Evolutionary conservation across 2,329 filamentous ascomycete species (phyloP).

Genomic region (Aspergillus ochraceoroseus): DNA sequence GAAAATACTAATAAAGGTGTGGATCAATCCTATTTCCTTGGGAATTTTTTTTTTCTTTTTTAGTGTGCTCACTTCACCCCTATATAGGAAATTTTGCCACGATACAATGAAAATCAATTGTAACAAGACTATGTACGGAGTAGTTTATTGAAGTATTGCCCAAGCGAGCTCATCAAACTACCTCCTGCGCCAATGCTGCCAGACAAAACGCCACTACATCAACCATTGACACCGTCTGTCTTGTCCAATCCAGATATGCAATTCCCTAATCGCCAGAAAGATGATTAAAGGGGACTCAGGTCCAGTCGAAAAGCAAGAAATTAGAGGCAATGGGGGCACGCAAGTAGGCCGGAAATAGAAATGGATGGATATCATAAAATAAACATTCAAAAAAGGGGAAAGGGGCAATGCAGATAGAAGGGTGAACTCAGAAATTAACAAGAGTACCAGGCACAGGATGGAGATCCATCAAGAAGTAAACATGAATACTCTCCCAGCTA

Average conservation of each 20-base stretch:
- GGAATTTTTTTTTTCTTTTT: too few relatives aligned
- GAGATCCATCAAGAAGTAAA: constrained; percentile 5
- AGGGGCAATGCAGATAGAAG: constrained; percentile 2
- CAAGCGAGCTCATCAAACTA: constrained; percentile 2
- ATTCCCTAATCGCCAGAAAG: constrained; percentile 6
- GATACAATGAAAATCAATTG: too few relatives aligned
- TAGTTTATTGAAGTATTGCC: constrained; percentile 7
- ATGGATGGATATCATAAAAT: constrained; percentile 16
- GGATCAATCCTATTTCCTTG: too few relatives aligned
- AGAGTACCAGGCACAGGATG: constrained; percentile 4
- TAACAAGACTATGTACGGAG: not conserved
- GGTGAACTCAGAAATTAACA: constrained; percentile 1
- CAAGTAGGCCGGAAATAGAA: constrained; percentile 7
- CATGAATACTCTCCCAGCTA: constrained; percentile 10
- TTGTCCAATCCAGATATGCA: constrained; percentile 12
- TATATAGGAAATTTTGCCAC: too few relatives aligned
- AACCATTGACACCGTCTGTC: constrained; percentile 4
- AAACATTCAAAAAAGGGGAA: constrained; percentile 7
- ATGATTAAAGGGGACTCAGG: constrained; percentile 3
- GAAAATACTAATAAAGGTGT: too few relatives aligned
- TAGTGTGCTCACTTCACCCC: too few relatives aligned
- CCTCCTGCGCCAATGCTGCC: constrained; percentile 13
- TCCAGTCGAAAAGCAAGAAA: constrained; percentile 6
- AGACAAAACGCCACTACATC: constrained; percentile 12
- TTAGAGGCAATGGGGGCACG: constrained; percentile 9